These are phyloP conservation scores for Noccaea caerulescens DNA, from an alignment of 345 rosid species.

Conservation along the genomic window DNA sequence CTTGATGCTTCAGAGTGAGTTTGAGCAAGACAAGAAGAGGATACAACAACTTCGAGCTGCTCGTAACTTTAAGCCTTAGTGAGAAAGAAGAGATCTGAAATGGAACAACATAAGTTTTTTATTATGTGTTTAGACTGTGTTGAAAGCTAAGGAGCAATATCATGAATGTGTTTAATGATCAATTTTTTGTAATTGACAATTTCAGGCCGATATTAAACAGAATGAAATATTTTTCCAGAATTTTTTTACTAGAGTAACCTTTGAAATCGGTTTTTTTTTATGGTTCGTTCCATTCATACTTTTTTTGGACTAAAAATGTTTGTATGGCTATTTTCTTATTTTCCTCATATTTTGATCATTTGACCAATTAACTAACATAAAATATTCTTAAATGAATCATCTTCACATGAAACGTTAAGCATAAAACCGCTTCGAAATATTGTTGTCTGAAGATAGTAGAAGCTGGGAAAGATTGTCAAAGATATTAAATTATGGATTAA, in stretches of 20 bases:
- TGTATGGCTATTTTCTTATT: too few species aligned
- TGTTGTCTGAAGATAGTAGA: conserved; percentile 2
- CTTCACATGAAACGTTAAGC: too few species aligned
- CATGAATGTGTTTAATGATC: conserved; percentile 29
- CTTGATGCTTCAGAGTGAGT: conserved; percentile 72
- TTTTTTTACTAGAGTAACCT: too few species aligned
- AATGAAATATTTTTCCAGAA: background rate
- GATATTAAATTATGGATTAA: background rate
- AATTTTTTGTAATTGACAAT: conserved; percentile 29
- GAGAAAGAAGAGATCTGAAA: conserved; percentile 5
- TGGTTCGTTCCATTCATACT: too few species aligned
- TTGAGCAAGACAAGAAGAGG: conserved; percentile 89
- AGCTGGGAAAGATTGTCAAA: background rate
- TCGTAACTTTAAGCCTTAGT: conserved; percentile 89
- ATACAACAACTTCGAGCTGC: conserved; percentile 91
- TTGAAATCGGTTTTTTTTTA: too few species aligned
- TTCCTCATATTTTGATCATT: too few species aligned
- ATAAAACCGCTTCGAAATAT: background rate
- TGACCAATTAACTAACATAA: too few species aligned
- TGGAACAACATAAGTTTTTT: conserved; percentile 5
- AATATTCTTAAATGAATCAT: too few species aligned
- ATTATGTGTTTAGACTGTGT: background rate
- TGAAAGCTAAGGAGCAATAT: background rate
- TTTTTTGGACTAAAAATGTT: too few species aligned
- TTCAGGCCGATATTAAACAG: conserved; percentile 5